Conservation (phyloP, 306 rosid species). For the Fragaria vesca region DNA sequence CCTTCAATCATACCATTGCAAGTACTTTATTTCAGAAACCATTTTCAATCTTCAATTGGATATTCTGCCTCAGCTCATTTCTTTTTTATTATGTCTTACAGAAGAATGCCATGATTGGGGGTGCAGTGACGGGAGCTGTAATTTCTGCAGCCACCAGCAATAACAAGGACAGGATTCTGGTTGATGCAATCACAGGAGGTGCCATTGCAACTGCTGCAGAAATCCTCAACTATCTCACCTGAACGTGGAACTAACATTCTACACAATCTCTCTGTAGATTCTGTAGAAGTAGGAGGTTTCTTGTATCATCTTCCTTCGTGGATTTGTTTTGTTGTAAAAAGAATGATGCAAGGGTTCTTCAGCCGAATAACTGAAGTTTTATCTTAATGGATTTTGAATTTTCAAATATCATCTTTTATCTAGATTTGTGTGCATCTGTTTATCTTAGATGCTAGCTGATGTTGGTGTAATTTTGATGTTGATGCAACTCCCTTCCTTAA, state of each 20-base stretch:
- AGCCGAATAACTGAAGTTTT: conserved; percentile 7
- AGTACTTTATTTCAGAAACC: background rate
- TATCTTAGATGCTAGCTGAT: background rate
- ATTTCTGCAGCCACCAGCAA: conserved; percentile 49
- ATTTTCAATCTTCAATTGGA: conserved; percentile 13
- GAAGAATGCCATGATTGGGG: conserved; percentile 95
- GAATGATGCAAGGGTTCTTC: conserved; percentile 11
- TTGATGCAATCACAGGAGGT: conserved; percentile 82
- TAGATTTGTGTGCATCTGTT: background rate
- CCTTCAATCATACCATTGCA: conserved; percentile 3
- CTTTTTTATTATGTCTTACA: conserved; percentile 33
- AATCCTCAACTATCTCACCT: conserved; percentile 75
- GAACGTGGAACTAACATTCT: conserved; percentile 22
- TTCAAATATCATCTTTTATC: background rate
- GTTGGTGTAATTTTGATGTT: background rate
- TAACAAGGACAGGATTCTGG: conserved; percentile 48
- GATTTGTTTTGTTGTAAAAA: conserved; percentile 8
- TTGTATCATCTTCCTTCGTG: background rate
- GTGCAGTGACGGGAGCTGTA: conserved; percentile 80
- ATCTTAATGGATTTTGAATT: conserved; percentile 7
- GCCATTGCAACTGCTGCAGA: conserved; percentile 92
- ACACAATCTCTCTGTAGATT: background rate
- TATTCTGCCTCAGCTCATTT: conserved; percentile 5
- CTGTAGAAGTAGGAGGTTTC: conserved; percentile 10
- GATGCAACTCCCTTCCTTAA: background rate